These are phyloP conservation scores for Platanus orientalis DNA, from an alignment of 164 flowering plant genomes.

Conservation along the genomic window DNA sequence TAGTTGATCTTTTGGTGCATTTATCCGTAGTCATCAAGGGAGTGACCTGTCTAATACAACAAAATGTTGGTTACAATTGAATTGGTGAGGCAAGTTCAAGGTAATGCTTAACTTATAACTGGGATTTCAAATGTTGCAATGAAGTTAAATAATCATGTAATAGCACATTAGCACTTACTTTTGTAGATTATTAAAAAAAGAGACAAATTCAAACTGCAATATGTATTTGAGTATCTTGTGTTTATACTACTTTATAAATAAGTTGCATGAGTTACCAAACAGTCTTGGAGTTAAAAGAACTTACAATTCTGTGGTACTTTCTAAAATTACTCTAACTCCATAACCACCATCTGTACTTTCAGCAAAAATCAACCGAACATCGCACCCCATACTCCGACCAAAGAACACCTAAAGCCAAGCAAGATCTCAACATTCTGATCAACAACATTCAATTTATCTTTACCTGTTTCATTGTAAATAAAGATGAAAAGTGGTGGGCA, in stretches of 20 bases:
- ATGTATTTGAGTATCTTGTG: background rate
- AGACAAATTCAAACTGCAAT: background rate
- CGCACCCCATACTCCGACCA: constrained; percentile 28
- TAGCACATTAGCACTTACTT: too few relatives aligned
- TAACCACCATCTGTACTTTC: constrained; percentile 29
- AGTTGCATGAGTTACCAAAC: too few relatives aligned
- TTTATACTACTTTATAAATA: too few relatives aligned
- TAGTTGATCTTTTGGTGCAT: too few relatives aligned
- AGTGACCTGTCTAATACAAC: too few relatives aligned
- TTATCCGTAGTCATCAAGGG: too few relatives aligned
- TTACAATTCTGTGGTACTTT: constrained; percentile 19
- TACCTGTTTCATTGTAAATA: background rate
- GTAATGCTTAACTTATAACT: too few relatives aligned
- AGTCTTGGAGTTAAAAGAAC: constrained; percentile 2
- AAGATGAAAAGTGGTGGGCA: background rate
- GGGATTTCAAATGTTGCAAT: too few relatives aligned
- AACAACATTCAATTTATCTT: background rate
- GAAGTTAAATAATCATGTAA: too few relatives aligned
- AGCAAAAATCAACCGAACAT: constrained; percentile 28
- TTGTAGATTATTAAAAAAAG: too few relatives aligned
- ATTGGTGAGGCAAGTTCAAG: too few relatives aligned
- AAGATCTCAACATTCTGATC: constrained; percentile 1
- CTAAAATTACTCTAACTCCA: constrained; percentile 29
- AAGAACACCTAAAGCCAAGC: constrained; percentile 28
- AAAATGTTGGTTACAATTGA: too few relatives aligned